These are phyloP conservation scores for Paramecium biaurelia DNA, from an alignment of 73 alveolate genomes.

Conservation along the genomic window DNA sequence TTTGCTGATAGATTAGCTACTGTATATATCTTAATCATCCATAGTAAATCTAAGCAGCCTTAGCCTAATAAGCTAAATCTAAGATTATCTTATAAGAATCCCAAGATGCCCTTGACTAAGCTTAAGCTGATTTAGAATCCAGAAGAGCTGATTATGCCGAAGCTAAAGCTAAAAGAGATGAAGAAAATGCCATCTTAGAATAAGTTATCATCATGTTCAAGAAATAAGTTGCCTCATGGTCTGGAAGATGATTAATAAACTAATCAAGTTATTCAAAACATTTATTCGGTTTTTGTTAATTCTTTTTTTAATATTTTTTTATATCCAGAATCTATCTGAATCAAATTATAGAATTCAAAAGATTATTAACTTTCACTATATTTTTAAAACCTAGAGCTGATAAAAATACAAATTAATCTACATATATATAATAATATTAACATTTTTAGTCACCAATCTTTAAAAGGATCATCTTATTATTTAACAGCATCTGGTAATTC, in stretches of 20 bases:
- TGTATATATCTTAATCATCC: neutral
- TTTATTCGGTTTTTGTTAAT: neutral
- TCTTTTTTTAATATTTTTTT: neutral
- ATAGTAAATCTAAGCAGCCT: conserved; percentile 39
- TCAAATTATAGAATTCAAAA: too few relatives aligned
- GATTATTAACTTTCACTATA: too few relatives aligned
- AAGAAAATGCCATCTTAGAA: conserved; percentile 44
- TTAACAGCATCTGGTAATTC: conserved; percentile 74
- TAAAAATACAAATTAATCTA: too few relatives aligned
- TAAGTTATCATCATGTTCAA: conserved; percentile 41
- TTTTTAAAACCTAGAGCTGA: too few relatives aligned
- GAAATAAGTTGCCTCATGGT: conserved; percentile 55
- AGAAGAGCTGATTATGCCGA: conserved; percentile 38
- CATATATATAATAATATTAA: neutral
- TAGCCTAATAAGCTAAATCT: conserved; percentile 44
- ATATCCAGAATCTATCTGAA: neutral
- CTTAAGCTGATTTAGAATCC: conserved; percentile 22
- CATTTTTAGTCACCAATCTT: conserved; percentile 77
- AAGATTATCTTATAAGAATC: conserved; percentile 40
- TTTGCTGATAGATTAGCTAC: conserved; percentile 56
- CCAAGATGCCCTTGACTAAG: conserved; percentile 48
- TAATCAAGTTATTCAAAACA: neutral
- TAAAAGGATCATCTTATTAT: conserved; percentile 87
- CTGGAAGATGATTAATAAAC: conserved; percentile 50
- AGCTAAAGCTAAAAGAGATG: conserved; percentile 52